A percentile compares a stretch with the other conserved stretches of the same genome.
Conservation (phyloP, 108 stramenopile species). For the Seminavis robusta region DNA sequence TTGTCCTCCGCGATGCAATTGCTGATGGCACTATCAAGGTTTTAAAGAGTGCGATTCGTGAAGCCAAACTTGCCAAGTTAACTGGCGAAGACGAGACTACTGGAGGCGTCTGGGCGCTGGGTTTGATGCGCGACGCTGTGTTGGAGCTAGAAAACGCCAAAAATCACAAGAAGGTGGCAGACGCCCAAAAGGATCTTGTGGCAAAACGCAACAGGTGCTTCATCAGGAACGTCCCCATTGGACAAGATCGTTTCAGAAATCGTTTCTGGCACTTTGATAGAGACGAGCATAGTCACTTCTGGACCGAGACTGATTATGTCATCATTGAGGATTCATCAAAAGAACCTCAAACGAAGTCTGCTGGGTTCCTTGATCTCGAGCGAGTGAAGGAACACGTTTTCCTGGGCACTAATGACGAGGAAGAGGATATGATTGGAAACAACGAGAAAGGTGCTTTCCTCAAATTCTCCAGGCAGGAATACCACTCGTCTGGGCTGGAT, state of each 20-base stretch:
- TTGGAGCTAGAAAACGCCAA: constrained; percentile 81
- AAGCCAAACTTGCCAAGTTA: constrained; percentile 70
- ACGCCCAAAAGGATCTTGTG: constrained; percentile 82
- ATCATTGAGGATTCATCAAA: constrained; percentile 13
- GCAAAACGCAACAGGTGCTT: constrained; percentile 84
- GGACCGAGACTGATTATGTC: constrained; percentile 63
- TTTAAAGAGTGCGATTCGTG: constrained; percentile 61
- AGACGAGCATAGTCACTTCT: constrained; percentile 68
- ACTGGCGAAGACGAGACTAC: constrained; percentile 68
- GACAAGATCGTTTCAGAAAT: constrained; percentile 65
- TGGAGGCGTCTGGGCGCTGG: constrained; percentile 74
- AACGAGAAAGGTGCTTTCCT: constrained; percentile 35
- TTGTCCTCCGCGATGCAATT: constrained; percentile 72
- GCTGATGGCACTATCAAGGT: constrained; percentile 87
- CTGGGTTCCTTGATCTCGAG: constrained; percentile 37
- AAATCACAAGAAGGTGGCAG: constrained; percentile 69
- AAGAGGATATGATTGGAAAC: constrained; percentile 56
- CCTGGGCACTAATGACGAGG: constrained; percentile 58
- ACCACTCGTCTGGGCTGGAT: constrained; percentile 53
- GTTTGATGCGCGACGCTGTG: constrained; percentile 74
- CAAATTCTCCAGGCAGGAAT: constrained; percentile 67
- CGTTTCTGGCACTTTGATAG: constrained; percentile 74
- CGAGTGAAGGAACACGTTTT: constrained; percentile 19
- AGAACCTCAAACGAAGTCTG: constrained; percentile 1
- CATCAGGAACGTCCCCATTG: constrained; percentile 72